These are phyloP conservation scores for Dendrocalamus sinicus DNA, from an alignment of 176 grass and related monocot species.

Conservation along the genomic window DNA sequence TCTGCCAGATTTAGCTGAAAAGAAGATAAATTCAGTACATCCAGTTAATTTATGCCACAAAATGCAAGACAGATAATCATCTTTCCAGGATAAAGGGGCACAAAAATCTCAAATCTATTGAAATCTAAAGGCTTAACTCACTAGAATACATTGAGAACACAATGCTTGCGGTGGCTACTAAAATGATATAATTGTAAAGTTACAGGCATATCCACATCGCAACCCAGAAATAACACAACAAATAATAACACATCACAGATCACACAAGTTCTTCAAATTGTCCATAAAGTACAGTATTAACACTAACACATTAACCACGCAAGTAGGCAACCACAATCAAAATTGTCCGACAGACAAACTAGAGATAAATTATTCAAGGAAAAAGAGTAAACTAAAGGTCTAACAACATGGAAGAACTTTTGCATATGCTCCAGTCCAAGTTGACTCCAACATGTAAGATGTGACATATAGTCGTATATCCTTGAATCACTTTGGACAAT, in stretches of 20 bases:
- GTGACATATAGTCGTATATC: background rate
- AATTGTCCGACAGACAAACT: background rate
- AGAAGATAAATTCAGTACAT: background rate
- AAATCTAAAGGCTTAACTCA: background rate
- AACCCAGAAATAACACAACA: background rate
- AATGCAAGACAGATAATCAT: background rate
- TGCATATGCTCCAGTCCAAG: background rate
- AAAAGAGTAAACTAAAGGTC: background rate
- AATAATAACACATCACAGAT: background rate
- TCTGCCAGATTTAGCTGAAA: conserved; percentile 79
- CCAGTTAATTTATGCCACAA: background rate
- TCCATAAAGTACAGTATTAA: background rate
- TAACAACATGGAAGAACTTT: background rate
- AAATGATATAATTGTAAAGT: conserved; percentile 27
- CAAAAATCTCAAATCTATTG: background rate
- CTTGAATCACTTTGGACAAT: background rate
- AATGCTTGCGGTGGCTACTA: background rate
- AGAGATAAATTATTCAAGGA: conserved; percentile 8
- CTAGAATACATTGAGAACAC: conserved; percentile 1
- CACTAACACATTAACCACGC: background rate
- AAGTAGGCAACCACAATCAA: background rate
- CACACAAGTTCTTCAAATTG: background rate
- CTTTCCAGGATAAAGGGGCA: background rate
- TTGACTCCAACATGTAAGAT: conserved; percentile 5
- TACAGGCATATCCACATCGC: background rate